Base-by-base conservation (phyloP, 148 eudicot genomes). In the Amaranthus hypochondriacus region DNA sequence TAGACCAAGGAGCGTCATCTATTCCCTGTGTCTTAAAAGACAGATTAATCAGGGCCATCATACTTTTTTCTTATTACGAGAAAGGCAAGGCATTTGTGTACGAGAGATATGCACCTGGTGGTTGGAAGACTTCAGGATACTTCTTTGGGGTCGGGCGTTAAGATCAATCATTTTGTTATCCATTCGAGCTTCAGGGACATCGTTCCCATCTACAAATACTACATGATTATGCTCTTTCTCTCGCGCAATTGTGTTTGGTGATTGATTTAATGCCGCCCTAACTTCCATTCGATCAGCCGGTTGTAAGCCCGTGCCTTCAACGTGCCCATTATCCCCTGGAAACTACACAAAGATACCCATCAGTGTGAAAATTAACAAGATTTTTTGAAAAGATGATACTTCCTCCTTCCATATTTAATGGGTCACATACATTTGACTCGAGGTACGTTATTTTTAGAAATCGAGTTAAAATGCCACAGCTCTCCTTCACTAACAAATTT, bases 61-160 rank as follows among this genome's bases (percentile, higher is more conserved):
- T 6, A 66, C 13, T 18, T 7, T 28, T 28, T 28, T 28, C 39
- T 28, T 28, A 28, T 28, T 28, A 28, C 39, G 39, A 28, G 39
- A 56, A 43, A 28, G 39, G 2, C 39, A 28, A 28, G 39, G 39
- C 39, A 28, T 28, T 28, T 0, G 39, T 0, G 48, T 21, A 48
- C 21, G 18, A 10, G 3, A 61, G 39, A 47, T 11, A 7, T 57
- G 18, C 74, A 92, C 98, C 90, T 86, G 92, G 70, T 83, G 75
- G 71, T 70, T 88, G 69, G 89, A 78, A 79, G 86, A 66, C 77
- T 84, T 91, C 13, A 79, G 86, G 49, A 51, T 64, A 63, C 80
- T 79, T 81, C 88, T 83, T 62, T 87, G 97, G 61, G 97, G 98
- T 75, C 86, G 84, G 61, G 92, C 80, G 79, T 94, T 93, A 28